Evolutionary conservation across 371 early-diverging fungal species (phyloP).

Genomic region (Mortierella sp.): DNA sequence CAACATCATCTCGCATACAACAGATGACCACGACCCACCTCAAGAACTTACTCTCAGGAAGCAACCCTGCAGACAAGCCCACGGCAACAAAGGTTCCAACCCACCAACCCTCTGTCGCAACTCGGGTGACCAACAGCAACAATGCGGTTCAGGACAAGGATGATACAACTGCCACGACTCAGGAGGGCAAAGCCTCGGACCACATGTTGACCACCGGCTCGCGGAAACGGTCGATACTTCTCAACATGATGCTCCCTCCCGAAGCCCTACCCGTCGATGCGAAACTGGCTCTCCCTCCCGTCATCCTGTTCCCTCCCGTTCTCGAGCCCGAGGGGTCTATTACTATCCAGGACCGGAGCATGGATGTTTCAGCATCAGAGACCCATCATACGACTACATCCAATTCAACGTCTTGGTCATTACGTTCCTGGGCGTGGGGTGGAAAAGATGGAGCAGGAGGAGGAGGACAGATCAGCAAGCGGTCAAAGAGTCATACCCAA

Average conservation of each 20-base stretch:
- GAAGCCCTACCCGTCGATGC: slow-evolving; percentile 39
- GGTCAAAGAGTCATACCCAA: background rate
- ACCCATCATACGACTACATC: slow-evolving; percentile 5
- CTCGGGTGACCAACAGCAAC: background rate
- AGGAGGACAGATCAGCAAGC: slow-evolving; percentile 17
- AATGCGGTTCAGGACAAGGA: background rate
- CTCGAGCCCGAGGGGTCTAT: slow-evolving; percentile 15
- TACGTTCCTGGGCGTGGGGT: slow-evolving; percentile 25
- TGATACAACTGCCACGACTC: background rate
- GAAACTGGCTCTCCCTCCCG: slow-evolving; percentile 22
- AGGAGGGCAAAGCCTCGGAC: slow-evolving; percentile 28
- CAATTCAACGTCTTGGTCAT: slow-evolving; percentile 24
- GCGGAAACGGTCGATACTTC: slow-evolving; percentile 46
- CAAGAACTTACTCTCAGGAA: slow-evolving; percentile 7
- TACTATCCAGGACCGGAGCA: slow-evolving; percentile 5
- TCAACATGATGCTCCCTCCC: slow-evolving; percentile 47
- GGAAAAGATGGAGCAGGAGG: background rate
- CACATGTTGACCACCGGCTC: slow-evolving; percentile 12
- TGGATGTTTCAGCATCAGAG: background rate
- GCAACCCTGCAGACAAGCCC: no score
- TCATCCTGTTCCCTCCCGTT: slow-evolving; percentile 26
- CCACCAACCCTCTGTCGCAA: background rate
- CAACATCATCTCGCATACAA: background rate
- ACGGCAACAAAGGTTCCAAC: background rate
- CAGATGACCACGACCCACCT: background rate